These are phyloP conservation scores for Paramarasmius palmivorus DNA, from an alignment of 1,284 basidiomycete species.

Conservation along the genomic window DNA sequence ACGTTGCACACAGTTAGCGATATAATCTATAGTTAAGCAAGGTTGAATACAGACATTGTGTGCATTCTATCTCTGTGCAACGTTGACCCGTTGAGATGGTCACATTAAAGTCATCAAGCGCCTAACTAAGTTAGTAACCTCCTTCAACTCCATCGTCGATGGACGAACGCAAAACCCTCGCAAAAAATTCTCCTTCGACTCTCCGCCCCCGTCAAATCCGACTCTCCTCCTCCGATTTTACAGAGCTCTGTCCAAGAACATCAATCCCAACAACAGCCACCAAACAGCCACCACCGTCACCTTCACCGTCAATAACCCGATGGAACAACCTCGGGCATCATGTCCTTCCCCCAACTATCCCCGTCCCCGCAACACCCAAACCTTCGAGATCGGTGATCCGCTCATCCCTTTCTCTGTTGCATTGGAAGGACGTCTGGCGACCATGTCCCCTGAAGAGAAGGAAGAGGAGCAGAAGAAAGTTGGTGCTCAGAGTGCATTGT, in stretches of 20 bases:
- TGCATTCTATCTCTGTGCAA: no score
- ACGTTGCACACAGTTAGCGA: no score
- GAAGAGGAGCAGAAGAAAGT: conserved; percentile 76
- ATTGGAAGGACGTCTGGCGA: conserved; percentile 87
- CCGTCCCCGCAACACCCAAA: conserved; percentile 44
- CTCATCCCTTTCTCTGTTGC: conserved; percentile 98
- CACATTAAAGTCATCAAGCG: no score
- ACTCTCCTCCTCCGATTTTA: background rate
- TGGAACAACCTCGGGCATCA: conserved; percentile 58
- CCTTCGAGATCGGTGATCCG: conserved; percentile 74
- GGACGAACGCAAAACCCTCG: background rate
- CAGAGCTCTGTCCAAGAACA: background rate
- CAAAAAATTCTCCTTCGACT: conserved; percentile 2
- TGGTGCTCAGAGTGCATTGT: conserved; percentile 73
- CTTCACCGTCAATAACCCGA: conserved; percentile 43
- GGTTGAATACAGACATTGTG: no score
- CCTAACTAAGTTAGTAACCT: no score
- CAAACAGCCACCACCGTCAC: conserved; percentile 21
- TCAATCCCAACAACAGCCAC: no score
- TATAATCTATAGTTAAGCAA: no score
- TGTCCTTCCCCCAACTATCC: conserved; percentile 38
- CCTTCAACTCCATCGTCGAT: no score
- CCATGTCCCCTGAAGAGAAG: conserved; percentile 71
- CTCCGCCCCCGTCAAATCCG: background rate
- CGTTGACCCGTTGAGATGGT: no score